Evolutionary conservation across 2,329 filamentous ascomycete species (phyloP), one percentile per base, ranked within the genome.

Genomic region (Leptographium radiaticola): DNA sequence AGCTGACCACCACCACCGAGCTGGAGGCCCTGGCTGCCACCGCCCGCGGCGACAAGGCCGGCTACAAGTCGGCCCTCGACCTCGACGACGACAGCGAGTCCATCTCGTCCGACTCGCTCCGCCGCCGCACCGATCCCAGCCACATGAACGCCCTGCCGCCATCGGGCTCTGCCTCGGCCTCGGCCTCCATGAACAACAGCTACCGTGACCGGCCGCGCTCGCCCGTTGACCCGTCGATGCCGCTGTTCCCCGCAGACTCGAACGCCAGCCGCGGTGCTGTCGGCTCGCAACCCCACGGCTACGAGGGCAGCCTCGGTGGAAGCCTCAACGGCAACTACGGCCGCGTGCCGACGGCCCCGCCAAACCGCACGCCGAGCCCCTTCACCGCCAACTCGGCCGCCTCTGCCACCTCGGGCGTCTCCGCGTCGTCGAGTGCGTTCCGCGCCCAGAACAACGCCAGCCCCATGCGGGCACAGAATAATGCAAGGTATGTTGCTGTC

Each of bases 1-100:
- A 87, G 62, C 74, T 93, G 49, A 79, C 67, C 16, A 68, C 69
- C 34, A 86, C 83, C 15, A 90, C 85, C 3, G 87, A 94, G 69
- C 75, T 94, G 50, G 87, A 93, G 66, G 88, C 88, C 4, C 75
- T 93, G 52, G 88, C 86, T 59, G 86, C 84, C 20, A 91, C 87
- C 16, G 88, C 88, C 30, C 81, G 87, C 62, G 87, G 87, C 55
- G 86, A 90, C 62, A 84, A 87, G 68, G 65, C 66, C 52, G 76
- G 76, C 48, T 76, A 83, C 60, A 80, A 79, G 62, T 71, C 75
- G 53, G 74, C 75, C 53, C 71, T 81, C 34, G 82, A 84, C 59
- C 77, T 87, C 53, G 83, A 89, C 55, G 86, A 89, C 55, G 86
- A 89, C 55, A 80, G 80, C 47, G 80, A 83, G 47, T 84, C 81